Base-by-base conservation (phyloP, 441 rosid genomes). In the Adansonia gregorii region DNA sequence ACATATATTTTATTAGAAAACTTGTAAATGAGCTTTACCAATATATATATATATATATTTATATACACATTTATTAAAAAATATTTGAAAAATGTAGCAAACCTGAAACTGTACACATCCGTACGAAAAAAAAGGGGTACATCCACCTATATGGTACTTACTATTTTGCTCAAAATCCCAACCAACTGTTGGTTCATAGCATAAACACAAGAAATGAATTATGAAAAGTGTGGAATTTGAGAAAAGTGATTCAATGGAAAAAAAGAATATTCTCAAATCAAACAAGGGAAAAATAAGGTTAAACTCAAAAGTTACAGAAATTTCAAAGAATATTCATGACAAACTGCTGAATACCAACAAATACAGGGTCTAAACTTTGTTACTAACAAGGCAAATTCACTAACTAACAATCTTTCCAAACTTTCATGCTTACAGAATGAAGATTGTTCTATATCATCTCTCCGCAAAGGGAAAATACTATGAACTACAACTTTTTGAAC, bases 361-460 rank as follows among this genome's bases (percentile, higher is more conserved):
- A 54, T 54, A 31, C 24, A 71, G 48, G 74, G 41, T 52, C 74
- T 4, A 31, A 52, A 71, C 45, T 54, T 71, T 71, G 46, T 71
- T 71, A 52, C 27, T 52, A 31, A 54, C 48, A 71, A 5, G 17
- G 41, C 51, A 49, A 72, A 54, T 8, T 24, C 10, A 51, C 74
- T 35, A 35, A 54, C 64, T 72, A 35, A 54, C n/a, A 54, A 55
- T 55, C 64, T 27, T 72, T 54, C 51, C 64, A 72, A 72, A 54
- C 43, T 49, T 69, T 69, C 73, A 1, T 49, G 12, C 43, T 49
- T 24, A 11, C 12, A 49, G 20, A 49, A 49, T 19, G 54, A 46
- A 22, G 12, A 22, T 24, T 20, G 17, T 49, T 51, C 60, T 6
- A 51, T 70, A 51, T 6, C 14, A 70, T 24, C 59, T 49, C 43